Evolutionary conservation across 768 basidiomycete species (phyloP), one percentile per base, ranked within the genome.

Genomic region (Kwoniella mangroviensis): DNA sequence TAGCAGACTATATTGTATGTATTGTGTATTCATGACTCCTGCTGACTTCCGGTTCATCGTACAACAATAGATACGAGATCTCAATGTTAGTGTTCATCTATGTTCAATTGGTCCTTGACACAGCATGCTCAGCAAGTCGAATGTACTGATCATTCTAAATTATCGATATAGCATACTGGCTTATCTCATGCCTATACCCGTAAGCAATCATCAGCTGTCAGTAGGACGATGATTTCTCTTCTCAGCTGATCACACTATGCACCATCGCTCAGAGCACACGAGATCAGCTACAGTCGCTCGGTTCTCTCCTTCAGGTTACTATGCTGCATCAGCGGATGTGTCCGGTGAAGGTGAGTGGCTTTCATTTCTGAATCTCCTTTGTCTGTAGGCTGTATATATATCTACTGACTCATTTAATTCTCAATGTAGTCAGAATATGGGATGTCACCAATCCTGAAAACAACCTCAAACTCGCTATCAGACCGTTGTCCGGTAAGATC

Each of bases 261-360:
- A 49, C 24, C 34, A 7, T 41, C 54, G 15, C 2, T 34, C 63
- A 79, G 91, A 91, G 34, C 94, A 97, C 83, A 87, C 90, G 3
- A 90, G 93, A 73, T 90, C 90, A 65, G 87, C 93, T 7, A 94
- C 92, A 1, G 92, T 95, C 19, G 95, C 96, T 15, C 89, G 92
- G 45, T 88, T 97, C 76, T 94, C 94, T 2, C 95, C 94, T 0
- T 92, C 93, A 1, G 95, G 96, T 28, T 97, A 90, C 84, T 98
- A 98, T 84, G 94, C 92, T 79, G 95, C 96, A 4, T 96, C 93
- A 40, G 96, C 88, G 24, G 95, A 98, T 81, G 84, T 87, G 4
- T 85, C 86, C 40, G 95, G 95, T 51, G 92, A 88, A 65, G 93
- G 93, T 92, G 72, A 66, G 87, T n/a, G n/a, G n/a, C n/a, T n/a